phyloP scores from a whole-genome alignment of 108 stramenopile species.

The Nitzschia sp. region DNA sequence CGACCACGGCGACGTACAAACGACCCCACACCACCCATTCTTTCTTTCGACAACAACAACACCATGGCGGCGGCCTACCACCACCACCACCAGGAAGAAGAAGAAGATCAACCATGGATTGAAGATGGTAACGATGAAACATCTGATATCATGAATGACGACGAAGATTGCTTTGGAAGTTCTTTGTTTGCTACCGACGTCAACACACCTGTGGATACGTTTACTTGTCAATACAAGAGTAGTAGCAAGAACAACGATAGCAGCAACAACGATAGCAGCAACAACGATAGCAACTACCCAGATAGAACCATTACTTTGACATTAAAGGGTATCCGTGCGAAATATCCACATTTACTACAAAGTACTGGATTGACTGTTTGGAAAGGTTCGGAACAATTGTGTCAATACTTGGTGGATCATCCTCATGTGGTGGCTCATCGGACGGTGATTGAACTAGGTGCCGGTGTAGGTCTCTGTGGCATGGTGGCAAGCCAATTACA shows the following conservation, averaged over 20 bases:
- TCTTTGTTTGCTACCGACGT: constrained; percentile 36
- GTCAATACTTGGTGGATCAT: constrained; percentile 60
- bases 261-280: too few relatives aligned
- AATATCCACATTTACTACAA: constrained; percentile 18
- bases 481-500: constrained; percentile 34
- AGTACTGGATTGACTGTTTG: constrained; percentile 78
- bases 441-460: constrained; percentile 28
- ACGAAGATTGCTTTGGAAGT: not conserved
- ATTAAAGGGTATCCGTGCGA: not conserved
- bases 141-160: not conserved
- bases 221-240: constrained; percentile 38
- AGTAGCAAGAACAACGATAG: constrained; percentile 30
- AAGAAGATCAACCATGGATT: constrained; percentile 21
- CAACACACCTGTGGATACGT: not conserved
- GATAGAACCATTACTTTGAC: not conserved
- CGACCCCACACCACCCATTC: too few relatives aligned
- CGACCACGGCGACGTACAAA: too few relatives aligned
- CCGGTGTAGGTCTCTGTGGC: constrained; percentile 49
- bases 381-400: constrained; percentile 66
- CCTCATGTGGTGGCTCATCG: not conserved
- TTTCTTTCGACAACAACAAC: too few relatives aligned
- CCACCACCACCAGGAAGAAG: too few relatives aligned
- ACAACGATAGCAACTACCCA: too few relatives aligned
- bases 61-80: too few relatives aligned
- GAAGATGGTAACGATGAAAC: constrained; percentile 30